A percentile compares a stretch with the other conserved stretches of the same genome.
Evolutionary conservation across 441 rosid genomes (phyloP).

Genomic region (Euphorbia schlechtendalii): DNA sequence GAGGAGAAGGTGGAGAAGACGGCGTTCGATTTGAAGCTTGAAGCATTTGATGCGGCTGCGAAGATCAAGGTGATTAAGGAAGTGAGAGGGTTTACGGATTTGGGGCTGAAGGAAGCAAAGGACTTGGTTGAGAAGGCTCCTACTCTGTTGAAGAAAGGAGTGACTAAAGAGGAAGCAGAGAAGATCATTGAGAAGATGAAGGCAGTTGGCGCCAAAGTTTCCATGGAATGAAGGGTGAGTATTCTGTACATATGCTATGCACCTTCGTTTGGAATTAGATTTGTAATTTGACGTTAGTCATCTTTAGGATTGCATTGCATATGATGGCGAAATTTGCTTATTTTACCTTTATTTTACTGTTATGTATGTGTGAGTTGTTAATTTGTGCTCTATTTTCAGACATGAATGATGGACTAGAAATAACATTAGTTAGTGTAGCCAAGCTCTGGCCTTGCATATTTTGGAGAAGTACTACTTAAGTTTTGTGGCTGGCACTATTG

Average conservation of each 20-base stretch:
- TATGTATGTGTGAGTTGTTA: background rate
- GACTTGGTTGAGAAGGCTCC: constrained; percentile 93
- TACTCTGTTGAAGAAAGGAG: constrained; percentile 68
- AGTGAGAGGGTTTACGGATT: constrained; percentile 63
- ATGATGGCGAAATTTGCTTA: background rate
- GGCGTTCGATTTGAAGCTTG: constrained; percentile 70
- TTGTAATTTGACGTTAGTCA: background rate
- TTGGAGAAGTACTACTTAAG: background rate
- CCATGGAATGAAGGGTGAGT: constrained; percentile 49
- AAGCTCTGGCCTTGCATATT: background rate
- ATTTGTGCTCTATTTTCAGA: background rate
- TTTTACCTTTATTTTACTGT: background rate
- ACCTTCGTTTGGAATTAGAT: background rate
- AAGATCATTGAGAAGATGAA: constrained; percentile 71
- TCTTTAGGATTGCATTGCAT: constrained; percentile 4
- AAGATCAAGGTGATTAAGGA: constrained; percentile 87
- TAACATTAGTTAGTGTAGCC: background rate
- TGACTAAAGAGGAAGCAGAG: constrained; percentile 80
- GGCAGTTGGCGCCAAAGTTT: constrained; percentile 70
- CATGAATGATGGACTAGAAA: background rate
- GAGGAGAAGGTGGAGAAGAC: constrained; percentile 61
- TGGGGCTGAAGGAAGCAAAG: constrained; percentile 86
- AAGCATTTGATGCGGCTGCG: constrained; percentile 55
- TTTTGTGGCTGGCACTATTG: background rate
- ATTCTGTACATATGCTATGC: background rate